Evolutionary conservation across 2,329 filamentous ascomycete genomes (phyloP).

Genomic region (Alternaria arbusti): DNA sequence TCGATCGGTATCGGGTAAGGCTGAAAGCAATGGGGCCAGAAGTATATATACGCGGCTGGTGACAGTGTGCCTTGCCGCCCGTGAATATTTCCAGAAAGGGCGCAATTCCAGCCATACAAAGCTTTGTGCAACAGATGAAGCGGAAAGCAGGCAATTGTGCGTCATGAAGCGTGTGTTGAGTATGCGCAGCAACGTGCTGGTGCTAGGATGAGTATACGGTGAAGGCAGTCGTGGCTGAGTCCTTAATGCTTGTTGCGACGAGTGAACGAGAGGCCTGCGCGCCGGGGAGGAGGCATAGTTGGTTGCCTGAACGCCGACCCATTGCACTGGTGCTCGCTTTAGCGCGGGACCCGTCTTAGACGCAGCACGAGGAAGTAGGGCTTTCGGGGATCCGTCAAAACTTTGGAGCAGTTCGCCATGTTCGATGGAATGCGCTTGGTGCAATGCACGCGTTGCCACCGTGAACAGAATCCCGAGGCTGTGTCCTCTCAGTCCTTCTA

Average conservation of each 20-base stretch:
- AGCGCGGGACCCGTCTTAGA: not conserved
- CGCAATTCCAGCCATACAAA: conserved; percentile 9
- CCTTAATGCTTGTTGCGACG: not conserved
- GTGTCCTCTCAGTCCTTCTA: not conserved
- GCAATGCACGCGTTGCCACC: not conserved
- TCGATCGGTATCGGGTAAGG: conserved; percentile 27
- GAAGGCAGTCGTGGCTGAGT: conserved; percentile 27
- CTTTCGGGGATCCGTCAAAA: not conserved
- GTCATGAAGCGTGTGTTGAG: conserved; percentile 24
- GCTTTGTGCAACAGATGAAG: conserved; percentile 7
- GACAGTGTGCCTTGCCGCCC: conserved; percentile 4
- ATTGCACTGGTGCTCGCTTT: not conserved
- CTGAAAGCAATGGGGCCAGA: conserved; percentile 24
- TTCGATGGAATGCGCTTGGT: not conserved
- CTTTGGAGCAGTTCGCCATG: not conserved
- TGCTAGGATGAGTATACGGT: conserved; percentile 16
- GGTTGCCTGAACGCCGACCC: conserved; percentile 8
- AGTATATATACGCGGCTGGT: conserved; percentile 19
- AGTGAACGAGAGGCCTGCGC: conserved; percentile 8
- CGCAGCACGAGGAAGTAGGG: not conserved
- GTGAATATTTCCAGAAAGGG: conserved; percentile 14
- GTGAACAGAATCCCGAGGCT: not conserved
- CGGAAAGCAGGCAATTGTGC: conserved; percentile 12
- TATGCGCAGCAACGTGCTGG: conserved; percentile 19
- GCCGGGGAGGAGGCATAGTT: not conserved